Evolutionary conservation across 2,329 filamentous ascomycete species (phyloP).

Genomic region (Fusarium caatingaense): DNA sequence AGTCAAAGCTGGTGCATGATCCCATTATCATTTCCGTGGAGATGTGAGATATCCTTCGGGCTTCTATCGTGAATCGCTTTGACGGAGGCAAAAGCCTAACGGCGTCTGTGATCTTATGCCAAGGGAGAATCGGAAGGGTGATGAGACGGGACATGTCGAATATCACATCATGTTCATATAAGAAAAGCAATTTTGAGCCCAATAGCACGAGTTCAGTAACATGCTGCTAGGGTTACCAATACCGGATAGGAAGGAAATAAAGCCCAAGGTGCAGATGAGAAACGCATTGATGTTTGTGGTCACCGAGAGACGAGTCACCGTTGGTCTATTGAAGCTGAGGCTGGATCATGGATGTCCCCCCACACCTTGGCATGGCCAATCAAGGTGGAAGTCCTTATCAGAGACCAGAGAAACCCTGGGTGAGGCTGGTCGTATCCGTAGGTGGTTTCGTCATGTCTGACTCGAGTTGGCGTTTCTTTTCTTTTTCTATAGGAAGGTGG

Average conservation of each 20-base stretch:
- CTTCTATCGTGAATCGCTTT: neutral
- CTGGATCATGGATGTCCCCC: constrained; percentile 31
- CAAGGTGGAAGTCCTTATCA: constrained; percentile 45
- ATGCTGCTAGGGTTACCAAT: neutral
- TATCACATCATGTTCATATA: constrained; percentile 8
- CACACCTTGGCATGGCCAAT: constrained; percentile 43
- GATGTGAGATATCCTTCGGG: neutral
- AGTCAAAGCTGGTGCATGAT: neutral
- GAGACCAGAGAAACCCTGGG: constrained; percentile 1
- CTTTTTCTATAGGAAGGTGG: constrained; percentile 11
- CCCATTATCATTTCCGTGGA: neutral
- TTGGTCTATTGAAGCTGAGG: constrained; percentile 23
- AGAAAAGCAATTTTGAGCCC: constrained; percentile 1
- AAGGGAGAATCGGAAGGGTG: neutral
- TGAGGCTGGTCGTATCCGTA: constrained; percentile 11
- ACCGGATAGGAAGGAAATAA: neutral
- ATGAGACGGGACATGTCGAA: constrained; percentile 17
- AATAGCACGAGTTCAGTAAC: neutral
- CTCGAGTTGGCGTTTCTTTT: constrained; percentile 15
- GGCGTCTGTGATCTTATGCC: neutral
- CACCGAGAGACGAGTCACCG: neutral
- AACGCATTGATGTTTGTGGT: constrained; percentile 16
- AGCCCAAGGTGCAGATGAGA: neutral
- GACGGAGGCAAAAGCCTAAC: neutral
- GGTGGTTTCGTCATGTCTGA: constrained; percentile 29